A percentile compares a stretch with the other conserved stretches of the same genome.
Evolutionary conservation across 106 monocot genomes (phyloP).

Genomic region (Allium sativum): DNA sequence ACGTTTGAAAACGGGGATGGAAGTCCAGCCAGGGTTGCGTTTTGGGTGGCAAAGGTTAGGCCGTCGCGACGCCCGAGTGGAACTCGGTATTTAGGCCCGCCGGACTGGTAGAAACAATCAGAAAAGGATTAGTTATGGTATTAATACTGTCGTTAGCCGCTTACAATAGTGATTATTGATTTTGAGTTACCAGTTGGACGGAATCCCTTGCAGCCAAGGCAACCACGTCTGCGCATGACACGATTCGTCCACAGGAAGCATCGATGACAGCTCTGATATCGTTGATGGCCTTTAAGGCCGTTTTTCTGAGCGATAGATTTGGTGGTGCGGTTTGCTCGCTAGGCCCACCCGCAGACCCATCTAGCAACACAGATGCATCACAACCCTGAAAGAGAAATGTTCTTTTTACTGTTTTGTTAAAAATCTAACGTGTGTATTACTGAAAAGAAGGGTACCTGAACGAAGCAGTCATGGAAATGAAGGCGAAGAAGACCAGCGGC

Average conservation of each 20-base stretch:
- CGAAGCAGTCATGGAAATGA: too few relatives aligned
- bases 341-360: constrained; percentile 25
- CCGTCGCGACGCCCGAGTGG: constrained; percentile 44
- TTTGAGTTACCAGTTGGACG: constrained; percentile 16
- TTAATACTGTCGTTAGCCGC: not conserved
- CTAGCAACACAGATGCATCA: too few relatives aligned
- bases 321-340: constrained; percentile 42
- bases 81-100: too few relatives aligned
- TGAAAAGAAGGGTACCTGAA: too few relatives aligned
- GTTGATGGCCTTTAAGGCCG: constrained; percentile 14
- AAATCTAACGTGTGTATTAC: too few relatives aligned
- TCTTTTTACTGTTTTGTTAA: too few relatives aligned
- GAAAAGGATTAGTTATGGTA: not conserved
- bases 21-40: constrained; percentile 20
- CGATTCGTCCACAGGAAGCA: not conserved
- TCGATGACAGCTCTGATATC: constrained; percentile 7
- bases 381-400: too few relatives aligned
- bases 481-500: too few relatives aligned
- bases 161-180: not conserved
- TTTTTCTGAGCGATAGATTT: constrained; percentile 5
- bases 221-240: constrained; percentile 3
- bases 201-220: constrained; percentile 12
- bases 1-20: constrained; percentile 24
- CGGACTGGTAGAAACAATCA: too few relatives aligned
- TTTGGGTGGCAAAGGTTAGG: constrained; percentile 19